phyloP scores from a whole-genome alignment of 768 basidiomycete species.

The Cubamyces lactineus region DNA sequence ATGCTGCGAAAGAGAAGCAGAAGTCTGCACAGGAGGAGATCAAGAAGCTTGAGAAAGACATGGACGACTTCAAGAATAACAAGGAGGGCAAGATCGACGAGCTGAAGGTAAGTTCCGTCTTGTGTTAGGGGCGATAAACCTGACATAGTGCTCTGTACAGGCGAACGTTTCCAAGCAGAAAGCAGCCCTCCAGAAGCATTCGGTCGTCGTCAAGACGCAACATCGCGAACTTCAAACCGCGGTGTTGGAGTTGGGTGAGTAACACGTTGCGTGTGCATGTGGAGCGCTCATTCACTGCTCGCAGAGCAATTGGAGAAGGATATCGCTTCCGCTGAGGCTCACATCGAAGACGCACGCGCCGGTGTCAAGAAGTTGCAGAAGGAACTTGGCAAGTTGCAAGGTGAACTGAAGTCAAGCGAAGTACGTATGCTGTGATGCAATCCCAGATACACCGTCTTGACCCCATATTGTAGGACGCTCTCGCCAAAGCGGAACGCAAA shows the following conservation, averaged over 20 bases:
- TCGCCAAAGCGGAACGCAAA: constrained; percentile 67
- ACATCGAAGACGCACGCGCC: constrained; percentile 45
- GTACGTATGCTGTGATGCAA: constrained; percentile 34
- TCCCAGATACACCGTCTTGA: neutral
- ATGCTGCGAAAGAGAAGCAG: constrained; percentile 75
- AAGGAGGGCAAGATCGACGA: constrained; percentile 96
- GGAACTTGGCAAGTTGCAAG: constrained; percentile 63
- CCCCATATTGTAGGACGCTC: constrained; percentile 45
- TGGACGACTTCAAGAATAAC: constrained; percentile 98
- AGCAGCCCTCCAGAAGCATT: constrained; percentile 76
- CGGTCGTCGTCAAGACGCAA: constrained; percentile 77
- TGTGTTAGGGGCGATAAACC: neutral
- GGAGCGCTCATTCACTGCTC: neutral
- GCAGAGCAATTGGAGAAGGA: constrained; percentile 84
- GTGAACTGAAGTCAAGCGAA: constrained; percentile 50
- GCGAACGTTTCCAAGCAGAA: constrained; percentile 82
- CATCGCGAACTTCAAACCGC: constrained; percentile 92
- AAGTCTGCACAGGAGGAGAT: constrained; percentile 74
- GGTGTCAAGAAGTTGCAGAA: constrained; percentile 58
- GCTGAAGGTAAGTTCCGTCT: constrained; percentile 65
- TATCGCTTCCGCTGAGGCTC: constrained; percentile 54
- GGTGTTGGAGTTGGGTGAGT: constrained; percentile 82
- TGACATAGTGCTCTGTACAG: constrained; percentile 41
- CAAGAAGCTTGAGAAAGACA: constrained; percentile 91
- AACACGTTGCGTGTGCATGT: no score